phyloP scores from a whole-genome alignment of 2,329 filamentous ascomycete species.

The Colletotrichum truncatum region DNA sequence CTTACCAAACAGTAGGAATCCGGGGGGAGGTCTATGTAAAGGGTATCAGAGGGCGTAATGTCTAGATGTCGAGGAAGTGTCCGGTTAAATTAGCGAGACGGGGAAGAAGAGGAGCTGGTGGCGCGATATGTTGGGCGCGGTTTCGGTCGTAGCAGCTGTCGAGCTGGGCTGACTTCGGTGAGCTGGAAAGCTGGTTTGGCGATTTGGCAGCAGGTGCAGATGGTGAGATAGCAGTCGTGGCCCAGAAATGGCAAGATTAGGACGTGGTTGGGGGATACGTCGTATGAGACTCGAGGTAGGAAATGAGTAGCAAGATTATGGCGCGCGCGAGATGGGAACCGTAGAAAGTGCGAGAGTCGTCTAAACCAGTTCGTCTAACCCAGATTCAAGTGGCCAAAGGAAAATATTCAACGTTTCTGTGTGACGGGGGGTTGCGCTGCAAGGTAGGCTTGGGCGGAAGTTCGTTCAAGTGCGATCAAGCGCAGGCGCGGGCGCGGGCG shows the following conservation, averaged over 20 bases:
- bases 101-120: neutral
- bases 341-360: conserved; percentile 35
- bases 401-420: conserved; percentile 34
- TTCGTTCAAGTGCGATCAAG: neutral
- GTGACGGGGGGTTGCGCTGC: conserved; percentile 22
- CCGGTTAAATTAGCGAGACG: neutral
- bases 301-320: conserved; percentile 21
- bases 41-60: conserved; percentile 21
- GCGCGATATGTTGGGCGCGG: neutral
- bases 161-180: neutral
- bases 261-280: neutral
- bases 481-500: conserved; percentile 11
- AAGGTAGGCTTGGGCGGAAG: conserved; percentile 13
- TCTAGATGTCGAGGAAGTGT: conserved; percentile 17
- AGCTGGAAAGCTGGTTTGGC: neutral
- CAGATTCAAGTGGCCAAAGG: conserved; percentile 40
- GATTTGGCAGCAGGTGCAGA: neutral
- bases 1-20: conserved; percentile 18
- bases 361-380: conserved; percentile 53
- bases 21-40: conserved; percentile 15
- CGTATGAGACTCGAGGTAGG: conserved; percentile 9
- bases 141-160: neutral
- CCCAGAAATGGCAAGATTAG: neutral
- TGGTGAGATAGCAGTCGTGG: neutral
- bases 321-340: conserved; percentile 24